Evolutionary conservation across 495 filamentous ascomycete genomes (phyloP), one percentile per base, ranked within the genome.

Genomic region (Neurospora tetraspora): DNA sequence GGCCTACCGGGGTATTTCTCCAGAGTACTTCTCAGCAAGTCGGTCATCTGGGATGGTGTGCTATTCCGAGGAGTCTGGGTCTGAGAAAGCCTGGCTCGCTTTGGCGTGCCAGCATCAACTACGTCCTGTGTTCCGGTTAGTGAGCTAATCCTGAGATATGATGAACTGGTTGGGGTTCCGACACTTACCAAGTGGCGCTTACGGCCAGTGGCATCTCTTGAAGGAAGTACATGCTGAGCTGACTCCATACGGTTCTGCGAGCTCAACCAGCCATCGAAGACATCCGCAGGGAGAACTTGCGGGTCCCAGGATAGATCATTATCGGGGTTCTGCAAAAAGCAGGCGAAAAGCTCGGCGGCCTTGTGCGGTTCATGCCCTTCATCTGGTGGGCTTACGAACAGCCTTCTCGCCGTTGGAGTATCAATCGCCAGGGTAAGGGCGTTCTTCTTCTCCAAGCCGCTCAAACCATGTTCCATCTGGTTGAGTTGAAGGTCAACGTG

Each of bases 401-500:
- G 76, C 5, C 75, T 75, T 72, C 76, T 77, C n/a, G 81, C 73
- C 18, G 72, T 74, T 5, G 53, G 53, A 65, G 53, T 65, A 0
- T 75, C 81, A 18, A 78, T 72, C 14, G 78, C 80, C 6, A 82
- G 59, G n/a, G 81, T 77, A 5, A 86, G 76, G 0, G 82, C 79
- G 45, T 83, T 84, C 70, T 81, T 82, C 14, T 80, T 74, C 70
- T 85, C 83, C 3, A 84, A 10, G 1, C 72, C 71, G 14, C 80
- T 74, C 37, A 85, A 20, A 2, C 76, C 74, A 1, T 69, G 74
- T 14, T 73, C 71, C 16, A 31, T n/a, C 9, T 79, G 73, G 1
- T 76, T 70, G 11, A 85, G 72, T 31, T 81, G 75, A 71, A 82
- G 74, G 42, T 84, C 82, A 23, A 85, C 76, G 42, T 86, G 85